Conservation (phyloP, 805 yeast species). For the Sungouiozyma ichnusensis region DNA sequence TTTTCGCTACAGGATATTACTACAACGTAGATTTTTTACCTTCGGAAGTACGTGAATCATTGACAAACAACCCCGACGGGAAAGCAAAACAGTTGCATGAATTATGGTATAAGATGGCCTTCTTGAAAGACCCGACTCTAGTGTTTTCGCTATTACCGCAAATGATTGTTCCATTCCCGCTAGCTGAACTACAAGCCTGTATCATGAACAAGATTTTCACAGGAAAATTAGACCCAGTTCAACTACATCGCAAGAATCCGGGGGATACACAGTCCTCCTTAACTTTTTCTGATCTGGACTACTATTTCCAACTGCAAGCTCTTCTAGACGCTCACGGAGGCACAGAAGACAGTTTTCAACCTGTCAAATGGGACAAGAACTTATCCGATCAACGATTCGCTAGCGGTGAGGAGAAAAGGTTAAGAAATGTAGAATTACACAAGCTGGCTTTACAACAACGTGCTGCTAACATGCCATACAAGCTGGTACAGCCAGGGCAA, state of each 20-base stretch:
- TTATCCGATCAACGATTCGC: slow-evolving; percentile 10
- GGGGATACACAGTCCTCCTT: background rate
- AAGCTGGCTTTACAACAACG: slow-evolving; percentile 12
- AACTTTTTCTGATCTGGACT: slow-evolving; percentile 14
- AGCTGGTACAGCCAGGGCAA: slow-evolving; percentile 4
- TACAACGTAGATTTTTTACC: slow-evolving; percentile 35
- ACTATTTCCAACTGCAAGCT: slow-evolving; percentile 17
- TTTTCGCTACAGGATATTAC: slow-evolving; percentile 45
- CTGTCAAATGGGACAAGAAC: slow-evolving; percentile 18
- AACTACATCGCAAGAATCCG: slow-evolving; percentile 5
- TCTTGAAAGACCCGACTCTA: slow-evolving; percentile 50
- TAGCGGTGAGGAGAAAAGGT: slow-evolving; percentile 11
- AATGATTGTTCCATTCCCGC: slow-evolving; percentile 51
- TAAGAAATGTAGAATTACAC: slow-evolving; percentile 14
- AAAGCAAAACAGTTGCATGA: slow-evolving; percentile 25
- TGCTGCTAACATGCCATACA: slow-evolving; percentile 12
- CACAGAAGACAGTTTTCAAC: slow-evolving; percentile 12
- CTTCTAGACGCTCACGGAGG: slow-evolving; percentile 11
- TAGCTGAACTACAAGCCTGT: slow-evolving; percentile 55
- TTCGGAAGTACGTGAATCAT: slow-evolving; percentile 16
- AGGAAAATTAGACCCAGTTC: slow-evolving; percentile 44
- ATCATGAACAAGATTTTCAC: slow-evolving; percentile 53
- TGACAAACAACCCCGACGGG: slow-evolving; percentile 4
- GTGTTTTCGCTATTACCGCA: slow-evolving; percentile 54
- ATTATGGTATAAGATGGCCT: slow-evolving; percentile 50